These are phyloP conservation scores for Trichoderma parareesei DNA, from an alignment of 495 filamentous ascomycete species.

Conservation along the genomic window DNA sequence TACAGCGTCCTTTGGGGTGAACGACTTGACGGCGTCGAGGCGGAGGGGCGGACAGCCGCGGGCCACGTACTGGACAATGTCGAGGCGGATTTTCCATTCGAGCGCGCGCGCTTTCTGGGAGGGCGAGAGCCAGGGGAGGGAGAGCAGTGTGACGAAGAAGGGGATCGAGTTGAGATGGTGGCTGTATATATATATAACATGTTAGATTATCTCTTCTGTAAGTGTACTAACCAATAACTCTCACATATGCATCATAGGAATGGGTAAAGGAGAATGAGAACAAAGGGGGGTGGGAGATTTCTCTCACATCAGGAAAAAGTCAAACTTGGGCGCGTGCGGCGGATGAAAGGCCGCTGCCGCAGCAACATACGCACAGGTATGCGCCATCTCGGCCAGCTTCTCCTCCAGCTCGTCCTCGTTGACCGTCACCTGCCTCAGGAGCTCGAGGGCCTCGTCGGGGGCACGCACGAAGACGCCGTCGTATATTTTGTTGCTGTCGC, in stretches of 20 bases:
- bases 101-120: constrained; percentile 54
- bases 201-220: too few species aligned
- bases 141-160: constrained; percentile 32
- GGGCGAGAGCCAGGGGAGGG: constrained; percentile 30
- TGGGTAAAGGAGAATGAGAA: neutral
- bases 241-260: too few species aligned
- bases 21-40: constrained; percentile 45
- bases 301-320: constrained; percentile 70
- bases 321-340: constrained; percentile 57
- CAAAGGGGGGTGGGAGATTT: neutral
- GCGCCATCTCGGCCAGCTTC: constrained; percentile 69
- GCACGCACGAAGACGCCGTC: constrained; percentile 59
- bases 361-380: constrained; percentile 56
- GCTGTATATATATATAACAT: constrained; percentile 17
- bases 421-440: constrained; percentile 53
- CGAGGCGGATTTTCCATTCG: constrained; percentile 67
- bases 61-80: constrained; percentile 60
- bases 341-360: constrained; percentile 50
- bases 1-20: constrained; percentile 32
- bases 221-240: too few species aligned
- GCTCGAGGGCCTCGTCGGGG: constrained; percentile 50
- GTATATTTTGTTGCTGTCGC: constrained; percentile 54
- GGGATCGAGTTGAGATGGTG: constrained; percentile 37
- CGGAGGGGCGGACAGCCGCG: constrained; percentile 46
- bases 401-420: constrained; percentile 54